Percentiles rank a stretch among this genome's conserved stretches.
These are phyloP conservation scores for Schwanniomyces polymorphus DNA, from an alignment of 805 yeast genomes.

Conservation along the genomic window DNA sequence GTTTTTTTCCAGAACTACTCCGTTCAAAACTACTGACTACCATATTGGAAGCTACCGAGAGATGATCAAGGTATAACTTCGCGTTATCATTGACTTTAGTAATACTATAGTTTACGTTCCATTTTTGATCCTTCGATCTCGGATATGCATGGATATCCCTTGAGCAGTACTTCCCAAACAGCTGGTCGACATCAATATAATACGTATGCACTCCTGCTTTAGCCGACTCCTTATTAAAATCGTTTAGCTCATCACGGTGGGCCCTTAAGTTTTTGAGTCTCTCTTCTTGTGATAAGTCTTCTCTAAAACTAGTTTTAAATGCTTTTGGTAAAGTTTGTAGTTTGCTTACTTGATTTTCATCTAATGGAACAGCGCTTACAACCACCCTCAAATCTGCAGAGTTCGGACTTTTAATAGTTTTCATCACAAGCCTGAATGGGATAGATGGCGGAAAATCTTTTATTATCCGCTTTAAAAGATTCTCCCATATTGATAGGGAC, in stretches of 20 bases:
- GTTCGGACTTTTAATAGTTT: conserved; percentile 7
- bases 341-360: conserved; percentile 14
- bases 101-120: conserved; percentile 22
- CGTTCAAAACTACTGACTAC: conserved; percentile 3
- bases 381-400: conserved; percentile 10
- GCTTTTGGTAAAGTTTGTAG: conserved; percentile 24
- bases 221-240: conserved; percentile 20
- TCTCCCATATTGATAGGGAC: conserved; percentile 53
- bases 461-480: conserved; percentile 24
- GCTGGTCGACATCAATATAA: conserved; percentile 17
- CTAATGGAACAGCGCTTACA: conserved; percentile 32
- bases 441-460: conserved; percentile 22
- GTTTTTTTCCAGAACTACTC: background rate
- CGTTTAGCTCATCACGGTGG: conserved; percentile 25
- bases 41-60: conserved; percentile 7
- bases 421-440: conserved; percentile 30
- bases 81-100: conserved; percentile 9
- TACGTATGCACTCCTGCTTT: conserved; percentile 20
- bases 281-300: conserved; percentile 20
- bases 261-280: conserved; percentile 19
- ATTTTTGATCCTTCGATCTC: conserved; percentile 13
- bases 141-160: conserved; percentile 24
- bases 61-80: conserved; percentile 7
- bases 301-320: conserved; percentile 32
- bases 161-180: conserved; percentile 14